phyloP scores from a whole-genome alignment of 257 asterid species.

The Capsicum baccatum region DNA sequence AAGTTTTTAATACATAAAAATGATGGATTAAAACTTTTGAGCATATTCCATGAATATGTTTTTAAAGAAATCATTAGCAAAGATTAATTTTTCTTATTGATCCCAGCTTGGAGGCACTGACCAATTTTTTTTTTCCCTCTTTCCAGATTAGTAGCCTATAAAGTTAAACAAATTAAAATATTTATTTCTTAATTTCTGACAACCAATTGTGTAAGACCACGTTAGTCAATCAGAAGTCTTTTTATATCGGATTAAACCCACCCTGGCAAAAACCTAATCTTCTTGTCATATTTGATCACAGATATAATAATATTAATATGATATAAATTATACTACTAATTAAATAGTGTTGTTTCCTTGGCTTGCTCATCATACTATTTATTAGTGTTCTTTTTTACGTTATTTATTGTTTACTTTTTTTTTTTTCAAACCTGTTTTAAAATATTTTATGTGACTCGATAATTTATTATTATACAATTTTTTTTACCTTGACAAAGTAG shows the following conservation, averaged over 20 bases:
- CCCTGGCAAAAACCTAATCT: slow-evolving; percentile 25
- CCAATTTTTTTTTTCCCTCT: slow-evolving; percentile 31
- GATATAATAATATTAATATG: neutral
- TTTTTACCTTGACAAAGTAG: no score
- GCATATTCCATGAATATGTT: slow-evolving; percentile 49
- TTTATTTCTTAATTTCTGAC: slow-evolving; percentile 24
- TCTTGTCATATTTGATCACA: slow-evolving; percentile 25
- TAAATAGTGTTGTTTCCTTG: no score
- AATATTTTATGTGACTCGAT: no score
- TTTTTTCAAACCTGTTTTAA: no score
- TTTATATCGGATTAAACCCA: slow-evolving; percentile 21
- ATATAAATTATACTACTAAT: neutral
- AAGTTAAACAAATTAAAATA: slow-evolving; percentile 19
- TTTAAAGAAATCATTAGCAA: slow-evolving; percentile 27
- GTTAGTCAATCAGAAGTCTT: slow-evolving; percentile 34
- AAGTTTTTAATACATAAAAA: neutral
- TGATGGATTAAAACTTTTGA: slow-evolving; percentile 25
- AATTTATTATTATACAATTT: no score
- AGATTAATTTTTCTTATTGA: slow-evolving; percentile 39
- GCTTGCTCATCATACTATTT: no score
- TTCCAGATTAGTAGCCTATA: slow-evolving; percentile 34
- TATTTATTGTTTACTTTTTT: no score
- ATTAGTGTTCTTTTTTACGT: no score
- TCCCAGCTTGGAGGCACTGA: slow-evolving; percentile 41
- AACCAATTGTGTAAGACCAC: slow-evolving; percentile 34